Evolutionary conservation across 768 basidiomycete genomes (phyloP).

Genomic region (Cystoderma amianthinum): DNA sequence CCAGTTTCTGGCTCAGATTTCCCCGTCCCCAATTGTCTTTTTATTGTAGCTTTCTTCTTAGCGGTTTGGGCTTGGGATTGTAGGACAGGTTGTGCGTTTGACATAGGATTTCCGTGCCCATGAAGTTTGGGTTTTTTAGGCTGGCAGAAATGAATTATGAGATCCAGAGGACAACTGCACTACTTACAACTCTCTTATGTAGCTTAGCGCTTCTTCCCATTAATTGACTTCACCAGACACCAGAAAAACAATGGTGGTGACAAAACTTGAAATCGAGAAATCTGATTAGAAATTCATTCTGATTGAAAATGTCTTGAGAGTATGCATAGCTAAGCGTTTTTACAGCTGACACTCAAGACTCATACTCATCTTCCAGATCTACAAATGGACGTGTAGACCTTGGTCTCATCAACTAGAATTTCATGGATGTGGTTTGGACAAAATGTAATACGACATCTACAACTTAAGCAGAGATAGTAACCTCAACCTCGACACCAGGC

Average conservation of each 20-base stretch:
- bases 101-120: conserved; percentile 7
- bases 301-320: too few relatives aligned
- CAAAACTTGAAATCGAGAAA: not conserved
- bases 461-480: conserved; percentile 79
- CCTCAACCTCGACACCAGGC: conserved; percentile 98
- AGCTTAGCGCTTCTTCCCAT: conserved; percentile 68
- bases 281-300: not conserved
- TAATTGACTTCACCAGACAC: too few relatives aligned
- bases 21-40: conserved; percentile 5
- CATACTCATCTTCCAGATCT: too few relatives aligned
- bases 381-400: too few relatives aligned
- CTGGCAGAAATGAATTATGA: conserved; percentile 13
- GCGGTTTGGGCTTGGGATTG: conserved; percentile 31
- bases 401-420: too few relatives aligned
- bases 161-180: too few relatives aligned
- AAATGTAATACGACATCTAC: not conserved
- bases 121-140: conserved; percentile 30
- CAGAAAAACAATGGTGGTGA: too few relatives aligned
- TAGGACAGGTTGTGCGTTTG: conserved; percentile 16
- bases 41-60: conserved; percentile 41
- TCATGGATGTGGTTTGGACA: not conserved
- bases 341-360: too few relatives aligned
- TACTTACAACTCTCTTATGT: conserved; percentile 51
- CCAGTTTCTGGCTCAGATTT: conserved; percentile 16
- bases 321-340: too few relatives aligned